Percentiles rank a stretch among this genome's conserved stretches.
Conservation (phyloP, 2,329 filamentous ascomycete genomes). For the Dendryphion nanum region DNA sequence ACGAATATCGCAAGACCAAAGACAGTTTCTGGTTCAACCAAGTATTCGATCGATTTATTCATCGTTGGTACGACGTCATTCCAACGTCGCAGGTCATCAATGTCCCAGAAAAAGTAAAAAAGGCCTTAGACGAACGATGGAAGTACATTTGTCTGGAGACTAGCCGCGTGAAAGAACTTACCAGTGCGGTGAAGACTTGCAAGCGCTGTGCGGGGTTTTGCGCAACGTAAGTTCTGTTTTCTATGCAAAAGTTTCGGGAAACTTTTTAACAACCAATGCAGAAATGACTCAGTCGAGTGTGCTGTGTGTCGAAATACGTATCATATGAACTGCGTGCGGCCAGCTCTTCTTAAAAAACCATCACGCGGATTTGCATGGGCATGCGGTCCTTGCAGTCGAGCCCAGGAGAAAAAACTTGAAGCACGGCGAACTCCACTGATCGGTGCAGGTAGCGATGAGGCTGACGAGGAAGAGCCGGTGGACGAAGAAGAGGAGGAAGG, state of each 20-base stretch:
- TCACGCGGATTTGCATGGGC: slow-evolving; percentile 98
- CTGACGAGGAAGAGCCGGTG: slow-evolving; percentile 63
- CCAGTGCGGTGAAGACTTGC: slow-evolving; percentile 92
- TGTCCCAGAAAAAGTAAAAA: slow-evolving; percentile 91
- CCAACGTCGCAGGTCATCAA: slow-evolving; percentile 92
- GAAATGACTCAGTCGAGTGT: slow-evolving; percentile 93
- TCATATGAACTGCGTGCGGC: slow-evolving; percentile 97
- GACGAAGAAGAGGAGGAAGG: slow-evolving; percentile 69
- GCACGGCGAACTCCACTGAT: slow-evolving; percentile 80
- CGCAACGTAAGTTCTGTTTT: slow-evolving; percentile 66
- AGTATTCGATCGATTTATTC: slow-evolving; percentile 96
- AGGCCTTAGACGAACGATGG: slow-evolving; percentile 93
- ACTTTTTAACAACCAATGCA: slow-evolving; percentile 40
- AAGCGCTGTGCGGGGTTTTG: slow-evolving; percentile 90
- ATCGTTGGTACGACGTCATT: slow-evolving; percentile 96
- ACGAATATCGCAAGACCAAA: slow-evolving; percentile 78
- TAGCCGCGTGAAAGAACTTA: slow-evolving; percentile 90
- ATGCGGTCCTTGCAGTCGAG: slow-evolving; percentile 90
- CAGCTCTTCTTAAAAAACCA: slow-evolving; percentile 89
- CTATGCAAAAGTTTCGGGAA: background rate
- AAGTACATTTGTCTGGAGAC: slow-evolving; percentile 94
- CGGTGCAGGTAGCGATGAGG: slow-evolving; percentile 52
- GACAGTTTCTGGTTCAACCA: slow-evolving; percentile 98
- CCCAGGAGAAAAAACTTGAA: slow-evolving; percentile 91
- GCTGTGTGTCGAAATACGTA: slow-evolving; percentile 93